Conservation (phyloP, 2,329 filamentous ascomycete genomes). For the Byssochlamys sp. region DNA sequence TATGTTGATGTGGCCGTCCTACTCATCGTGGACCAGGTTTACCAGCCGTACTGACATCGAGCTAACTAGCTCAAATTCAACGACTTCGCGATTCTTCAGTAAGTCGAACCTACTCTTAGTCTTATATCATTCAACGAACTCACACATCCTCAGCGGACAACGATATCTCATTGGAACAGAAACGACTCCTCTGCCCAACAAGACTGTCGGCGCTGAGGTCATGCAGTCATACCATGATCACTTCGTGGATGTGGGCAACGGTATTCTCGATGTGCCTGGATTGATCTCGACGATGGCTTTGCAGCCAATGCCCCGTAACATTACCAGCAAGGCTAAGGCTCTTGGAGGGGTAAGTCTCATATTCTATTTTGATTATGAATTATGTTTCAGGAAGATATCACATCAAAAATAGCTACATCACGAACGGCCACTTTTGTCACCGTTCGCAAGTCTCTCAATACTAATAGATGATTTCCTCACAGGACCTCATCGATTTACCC, state of each 20-base stretch:
- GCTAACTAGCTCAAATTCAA: slow-evolving; percentile 27
- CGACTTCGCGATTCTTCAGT: slow-evolving; percentile 28
- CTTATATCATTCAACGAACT: not conserved
- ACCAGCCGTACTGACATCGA: not conserved
- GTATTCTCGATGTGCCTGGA: slow-evolving; percentile 18
- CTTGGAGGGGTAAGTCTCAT: slow-evolving; percentile 23
- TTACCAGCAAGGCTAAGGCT: slow-evolving; percentile 24
- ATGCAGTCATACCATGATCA: slow-evolving; percentile 25
- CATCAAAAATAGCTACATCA: not conserved
- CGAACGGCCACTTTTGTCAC: not conserved
- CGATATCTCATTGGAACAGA: slow-evolving; percentile 34
- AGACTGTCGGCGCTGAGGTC: slow-evolving; percentile 17
- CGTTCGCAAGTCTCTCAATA: no score
- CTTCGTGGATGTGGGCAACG: slow-evolving; percentile 20
- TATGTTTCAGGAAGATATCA: not conserved
- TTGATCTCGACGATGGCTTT: slow-evolving; percentile 26
- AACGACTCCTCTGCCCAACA: slow-evolving; percentile 28
- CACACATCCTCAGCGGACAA: slow-evolving; percentile 16
- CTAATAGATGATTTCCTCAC: no score
- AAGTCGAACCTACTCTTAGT: not conserved
- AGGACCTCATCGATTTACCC: slow-evolving; percentile 34
- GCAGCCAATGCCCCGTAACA: slow-evolving; percentile 27
- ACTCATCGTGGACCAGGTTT: no score
- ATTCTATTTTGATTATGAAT: not conserved
- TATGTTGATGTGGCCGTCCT: slow-evolving; percentile 16